These are phyloP conservation scores for Combretum micranthum DNA, from an alignment of 345 rosid species.

Conservation along the genomic window DNA sequence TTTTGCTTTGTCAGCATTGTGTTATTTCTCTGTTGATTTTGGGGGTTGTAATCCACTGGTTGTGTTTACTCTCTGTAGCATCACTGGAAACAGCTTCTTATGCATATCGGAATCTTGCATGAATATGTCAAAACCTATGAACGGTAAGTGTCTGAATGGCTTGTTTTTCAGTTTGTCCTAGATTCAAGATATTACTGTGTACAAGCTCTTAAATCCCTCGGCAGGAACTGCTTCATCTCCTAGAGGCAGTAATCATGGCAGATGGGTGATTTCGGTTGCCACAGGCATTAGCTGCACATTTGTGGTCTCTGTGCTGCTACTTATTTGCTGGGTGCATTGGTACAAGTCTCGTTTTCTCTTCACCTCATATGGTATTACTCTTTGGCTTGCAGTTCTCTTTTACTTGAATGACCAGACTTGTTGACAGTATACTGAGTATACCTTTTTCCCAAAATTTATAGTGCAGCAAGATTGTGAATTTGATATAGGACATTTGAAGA, in stretches of 20 bases:
- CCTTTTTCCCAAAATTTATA: conserved; percentile 19
- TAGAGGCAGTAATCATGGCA: conserved; percentile 28
- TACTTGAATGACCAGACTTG: background rate
- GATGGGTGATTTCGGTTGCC: conserved; percentile 61
- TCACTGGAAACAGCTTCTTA: conserved; percentile 67
- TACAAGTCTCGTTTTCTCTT: conserved; percentile 56
- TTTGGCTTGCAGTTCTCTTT: background rate
- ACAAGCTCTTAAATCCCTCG: background rate
- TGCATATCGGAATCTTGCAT: conserved; percentile 58
- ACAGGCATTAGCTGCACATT: conserved; percentile 60
- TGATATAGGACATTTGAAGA: conserved; percentile 76
- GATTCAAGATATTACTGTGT: no score
- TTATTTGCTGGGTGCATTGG: conserved; percentile 76
- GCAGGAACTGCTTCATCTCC: conserved; percentile 43
- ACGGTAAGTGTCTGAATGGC: conserved; percentile 36
- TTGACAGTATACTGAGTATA: conserved; percentile 1
- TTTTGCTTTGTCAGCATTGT: no score
- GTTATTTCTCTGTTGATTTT: no score
- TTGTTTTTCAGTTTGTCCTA: background rate
- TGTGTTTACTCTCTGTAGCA: conserved; percentile 24
- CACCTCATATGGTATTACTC: conserved; percentile 52
- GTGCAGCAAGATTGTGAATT: conserved; percentile 89
- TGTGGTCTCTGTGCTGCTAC: conserved; percentile 53
- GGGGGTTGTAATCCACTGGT: background rate
- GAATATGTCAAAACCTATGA: conserved; percentile 39